Evolutionary conservation across 805 yeast genomes (phyloP), one percentile per base, ranked within the genome.

Genomic region (Komagataella kurtzmanii): DNA sequence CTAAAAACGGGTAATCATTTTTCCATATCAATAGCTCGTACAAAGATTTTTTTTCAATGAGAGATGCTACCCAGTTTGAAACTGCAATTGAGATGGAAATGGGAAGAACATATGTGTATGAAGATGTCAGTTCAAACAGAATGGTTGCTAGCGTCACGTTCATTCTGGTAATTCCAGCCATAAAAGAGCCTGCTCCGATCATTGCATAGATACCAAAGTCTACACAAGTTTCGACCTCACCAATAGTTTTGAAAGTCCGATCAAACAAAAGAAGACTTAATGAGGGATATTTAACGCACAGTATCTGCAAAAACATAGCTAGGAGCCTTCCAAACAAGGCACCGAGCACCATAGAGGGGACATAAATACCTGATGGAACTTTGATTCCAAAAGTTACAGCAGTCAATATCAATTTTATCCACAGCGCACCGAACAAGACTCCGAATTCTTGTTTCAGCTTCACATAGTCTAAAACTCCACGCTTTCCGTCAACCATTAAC

Each of bases 341-440:
- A 0, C 85, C 85, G 19, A 75, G 68, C 1, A 77, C 80, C 85
- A 80, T 79, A 1, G 81, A 74, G 4, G 85, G 85, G 1, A 80
- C 80, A 54, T 79, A 80, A 12, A 80, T 74, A 4, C 85, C 85
- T 47, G 78, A 72, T 1, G 85, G 85, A 2, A 79, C 65, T 56
- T 77, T 79, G 50, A 78, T 60, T 1, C 85, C 85, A 61, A 77
- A 77, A 0, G 83, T 77, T 12, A 79, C 61, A 21, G 73, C 67
- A 5, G 83, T 79, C 30, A 79, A 61, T 3, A 70, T 52, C 1
- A 72, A 54, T 54, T 78, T 79, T 48, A 75, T 61, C 2, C 68
- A 54, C 44, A 79, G 65, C 3, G 81, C 83, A 54, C 59, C 58
- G 0, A 57, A 48, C 12, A 79, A 64, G 3, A 65, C 57, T 7